These are phyloP conservation scores for Pseudocercospora vitis DNA, from an alignment of 2,329 filamentous ascomycete genomes.

Conservation along the genomic window DNA sequence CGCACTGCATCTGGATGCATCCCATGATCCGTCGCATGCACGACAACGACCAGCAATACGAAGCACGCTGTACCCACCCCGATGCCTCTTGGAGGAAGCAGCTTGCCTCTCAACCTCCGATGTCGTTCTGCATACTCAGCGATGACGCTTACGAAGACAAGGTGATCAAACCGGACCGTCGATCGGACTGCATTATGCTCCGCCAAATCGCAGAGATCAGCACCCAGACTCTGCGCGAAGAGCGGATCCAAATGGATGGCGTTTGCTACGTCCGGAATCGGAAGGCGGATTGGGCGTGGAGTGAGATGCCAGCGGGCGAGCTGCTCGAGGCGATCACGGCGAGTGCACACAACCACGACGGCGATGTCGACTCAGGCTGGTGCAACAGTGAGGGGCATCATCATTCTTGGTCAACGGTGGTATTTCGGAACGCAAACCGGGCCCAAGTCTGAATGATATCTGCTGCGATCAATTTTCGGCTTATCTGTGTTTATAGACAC, in stretches of 20 bases:
- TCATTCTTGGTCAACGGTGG: not conserved
- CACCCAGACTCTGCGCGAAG: not conserved
- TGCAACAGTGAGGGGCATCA: not conserved
- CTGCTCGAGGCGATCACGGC: not conserved
- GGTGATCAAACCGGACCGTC: not conserved
- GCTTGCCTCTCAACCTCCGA: constrained; percentile 13
- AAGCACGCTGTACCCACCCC: not conserved
- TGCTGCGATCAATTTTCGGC: too few relatives aligned
- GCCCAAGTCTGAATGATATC: too few relatives aligned
- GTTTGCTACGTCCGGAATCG: not conserved
- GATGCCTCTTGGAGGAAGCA: constrained; percentile 19
- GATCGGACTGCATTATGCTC: not conserved
- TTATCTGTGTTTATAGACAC: too few relatives aligned
- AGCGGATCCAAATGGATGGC: not conserved
- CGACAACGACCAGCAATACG: not conserved
- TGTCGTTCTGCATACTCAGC: not conserved
- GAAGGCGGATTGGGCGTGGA: not conserved
- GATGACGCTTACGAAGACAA: not conserved
- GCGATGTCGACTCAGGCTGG: not conserved
- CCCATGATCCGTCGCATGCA: not conserved
- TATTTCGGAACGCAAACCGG: not conserved
- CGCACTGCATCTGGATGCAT: not conserved
- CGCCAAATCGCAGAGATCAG: not conserved
- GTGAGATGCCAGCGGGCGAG: not conserved
- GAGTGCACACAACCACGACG: not conserved